Evolutionary conservation across 768 basidiomycete genomes (phyloP).

Genomic region (Trametes maxima): DNA sequence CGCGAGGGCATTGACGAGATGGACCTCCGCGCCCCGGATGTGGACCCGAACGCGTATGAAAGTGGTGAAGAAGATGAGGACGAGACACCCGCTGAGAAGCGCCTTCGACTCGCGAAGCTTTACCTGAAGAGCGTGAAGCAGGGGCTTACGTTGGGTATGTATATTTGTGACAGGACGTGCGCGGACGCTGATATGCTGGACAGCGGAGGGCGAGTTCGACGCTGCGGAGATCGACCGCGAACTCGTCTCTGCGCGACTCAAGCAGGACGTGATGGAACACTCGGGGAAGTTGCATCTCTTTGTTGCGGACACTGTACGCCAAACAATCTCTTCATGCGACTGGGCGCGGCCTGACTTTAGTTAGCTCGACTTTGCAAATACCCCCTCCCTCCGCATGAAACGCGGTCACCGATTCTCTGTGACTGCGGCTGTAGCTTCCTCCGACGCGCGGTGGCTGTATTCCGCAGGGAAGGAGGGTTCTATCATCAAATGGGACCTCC

Average conservation of each 20-base stretch:
- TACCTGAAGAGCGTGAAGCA: conserved; percentile 87
- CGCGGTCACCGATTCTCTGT: conserved; percentile 74
- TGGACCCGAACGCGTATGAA: conserved; percentile 49
- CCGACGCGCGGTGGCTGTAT: conserved; percentile 75
- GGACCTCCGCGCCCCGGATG: conserved; percentile 62
- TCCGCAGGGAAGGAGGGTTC: conserved; percentile 90
- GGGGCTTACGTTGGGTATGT: conserved; percentile 47
- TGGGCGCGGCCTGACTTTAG: not conserved
- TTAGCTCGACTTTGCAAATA: conserved; percentile 59
- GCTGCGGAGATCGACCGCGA: conserved; percentile 96
- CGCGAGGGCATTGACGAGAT: conserved; percentile 64
- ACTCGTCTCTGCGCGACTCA: conserved; percentile 85
- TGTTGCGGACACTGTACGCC: conserved; percentile 74
- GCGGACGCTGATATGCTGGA: too few relatives aligned
- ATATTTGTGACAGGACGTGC: not conserved
- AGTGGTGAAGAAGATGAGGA: conserved; percentile 84
- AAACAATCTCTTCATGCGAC: not conserved
- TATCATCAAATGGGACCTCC: conserved; percentile 84
- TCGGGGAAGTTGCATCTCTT: conserved; percentile 86
- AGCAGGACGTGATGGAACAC: conserved; percentile 89
- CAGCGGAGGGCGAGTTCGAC: conserved; percentile 89
- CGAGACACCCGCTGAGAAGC: conserved; percentile 93
- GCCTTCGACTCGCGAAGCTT: conserved; percentile 85
- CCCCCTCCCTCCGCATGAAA: conserved; percentile 60
- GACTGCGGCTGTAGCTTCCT: conserved; percentile 79